A percentile compares a stretch with the other conserved stretches of the same genome.
Evolutionary conservation across 768 basidiomycete genomes (phyloP).

Genomic region (Clathrus columnatus): DNA sequence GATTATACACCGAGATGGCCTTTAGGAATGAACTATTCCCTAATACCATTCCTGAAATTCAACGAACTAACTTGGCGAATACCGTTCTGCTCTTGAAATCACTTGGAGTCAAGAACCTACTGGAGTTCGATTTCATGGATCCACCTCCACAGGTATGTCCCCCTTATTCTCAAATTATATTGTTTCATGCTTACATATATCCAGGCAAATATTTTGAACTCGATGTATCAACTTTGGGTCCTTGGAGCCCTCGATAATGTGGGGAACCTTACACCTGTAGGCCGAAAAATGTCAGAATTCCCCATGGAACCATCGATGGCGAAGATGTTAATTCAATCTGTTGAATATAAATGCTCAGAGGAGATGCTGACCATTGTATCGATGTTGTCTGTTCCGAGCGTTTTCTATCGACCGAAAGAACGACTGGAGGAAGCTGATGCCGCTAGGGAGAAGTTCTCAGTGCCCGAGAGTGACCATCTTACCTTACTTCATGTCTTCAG

Average conservation of each 20-base stretch:
- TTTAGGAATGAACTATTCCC: conserved; percentile 92
- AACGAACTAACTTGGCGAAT: conserved; percentile 94
- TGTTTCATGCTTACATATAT: background rate
- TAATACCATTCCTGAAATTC: conserved; percentile 97
- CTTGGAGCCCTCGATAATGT: conserved; percentile 95
- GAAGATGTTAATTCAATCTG: conserved; percentile 95
- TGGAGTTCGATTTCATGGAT: conserved; percentile 99
- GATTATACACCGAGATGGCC: conserved; percentile 94
- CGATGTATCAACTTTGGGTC: conserved; percentile 99
- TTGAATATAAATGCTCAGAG: conserved; percentile 85
- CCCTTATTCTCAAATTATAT: background rate
- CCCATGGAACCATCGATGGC: conserved; percentile 99
- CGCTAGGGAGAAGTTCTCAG: conserved; percentile 95
- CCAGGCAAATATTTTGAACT: conserved; percentile 93
- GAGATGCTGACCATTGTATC: conserved; percentile 99
- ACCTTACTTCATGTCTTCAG: conserved; percentile 94
- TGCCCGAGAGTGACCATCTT: conserved; percentile 95
- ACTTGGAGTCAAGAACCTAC: conserved; percentile 89
- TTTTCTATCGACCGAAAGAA: conserved; percentile 96
- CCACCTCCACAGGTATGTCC: conserved; percentile 90
- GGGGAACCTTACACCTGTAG: conserved; percentile 87
- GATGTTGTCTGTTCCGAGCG: conserved; percentile 96
- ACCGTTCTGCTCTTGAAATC: conserved; percentile 93
- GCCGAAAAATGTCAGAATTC: conserved; percentile 97
- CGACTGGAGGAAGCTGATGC: conserved; percentile 97